Evolutionary conservation across 1,139 yeast species (phyloP).

Genomic region (Wickerhamomyces sp.): DNA sequence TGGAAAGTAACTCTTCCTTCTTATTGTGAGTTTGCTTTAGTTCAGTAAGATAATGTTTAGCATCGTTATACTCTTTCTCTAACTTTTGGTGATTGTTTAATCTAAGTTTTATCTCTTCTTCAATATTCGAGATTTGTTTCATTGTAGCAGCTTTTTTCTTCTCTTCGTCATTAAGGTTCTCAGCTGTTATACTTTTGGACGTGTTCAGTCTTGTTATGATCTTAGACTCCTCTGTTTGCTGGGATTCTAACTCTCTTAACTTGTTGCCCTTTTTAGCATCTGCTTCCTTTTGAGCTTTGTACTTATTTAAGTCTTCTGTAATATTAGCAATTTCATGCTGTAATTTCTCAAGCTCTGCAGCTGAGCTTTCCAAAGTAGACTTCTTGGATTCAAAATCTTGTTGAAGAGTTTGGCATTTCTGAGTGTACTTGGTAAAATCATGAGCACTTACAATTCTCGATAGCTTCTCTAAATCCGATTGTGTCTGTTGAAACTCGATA

Average conservation of each 20-base stretch:
- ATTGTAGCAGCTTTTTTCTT: conserved; percentile 19
- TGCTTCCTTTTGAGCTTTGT: conserved; percentile 50
- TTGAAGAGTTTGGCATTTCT: conserved; percentile 39
- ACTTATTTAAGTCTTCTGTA: conserved; percentile 55
- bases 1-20: conserved; percentile 77
- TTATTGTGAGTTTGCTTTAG: conserved; percentile 48
- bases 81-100: conserved; percentile 25
- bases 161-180: conserved; percentile 50
- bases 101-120: conserved; percentile 24
- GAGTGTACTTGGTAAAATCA: conserved; percentile 51
- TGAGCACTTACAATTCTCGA: conserved; percentile 75
- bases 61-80: conserved; percentile 37
- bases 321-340: conserved; percentile 54
- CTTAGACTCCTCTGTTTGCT: conserved; percentile 57
- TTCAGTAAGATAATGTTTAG: conserved; percentile 39
- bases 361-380: conserved; percentile 16
- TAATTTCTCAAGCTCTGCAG: conserved; percentile 36
- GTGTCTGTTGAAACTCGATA: conserved; percentile 82
- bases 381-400: conserved; percentile 28
- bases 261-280: conserved; percentile 62
- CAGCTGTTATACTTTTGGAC: conserved; percentile 50
- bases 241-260: conserved; percentile 54
- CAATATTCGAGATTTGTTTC: conserved; percentile 20
- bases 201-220: conserved; percentile 67
- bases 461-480: conserved; percentile 72